Percentiles rank a stretch among this genome's conserved stretches.
These are phyloP conservation scores for Botrytis hyacinthi DNA, from an alignment of 2,329 filamentous ascomycete species.

Conservation along the genomic window DNA sequence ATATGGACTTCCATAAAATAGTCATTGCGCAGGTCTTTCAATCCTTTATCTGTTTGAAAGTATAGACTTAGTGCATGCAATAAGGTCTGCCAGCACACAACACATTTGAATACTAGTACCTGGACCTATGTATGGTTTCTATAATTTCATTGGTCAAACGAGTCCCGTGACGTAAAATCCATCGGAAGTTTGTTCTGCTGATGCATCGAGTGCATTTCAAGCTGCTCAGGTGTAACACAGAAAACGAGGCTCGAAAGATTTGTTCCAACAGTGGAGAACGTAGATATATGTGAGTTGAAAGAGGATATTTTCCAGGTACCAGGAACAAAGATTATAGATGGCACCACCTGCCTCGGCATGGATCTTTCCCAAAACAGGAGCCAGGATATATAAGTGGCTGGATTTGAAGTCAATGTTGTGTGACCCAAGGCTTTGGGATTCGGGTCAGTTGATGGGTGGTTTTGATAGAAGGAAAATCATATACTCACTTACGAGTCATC, in stretches of 20 bases:
- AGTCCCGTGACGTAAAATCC: conserved; percentile 4
- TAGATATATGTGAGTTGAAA: background rate
- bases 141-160: background rate
- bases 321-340: conserved; percentile 16
- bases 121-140: background rate
- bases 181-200: background rate
- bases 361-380: background rate
- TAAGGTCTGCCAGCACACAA: conserved; percentile 8
- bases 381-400: background rate
- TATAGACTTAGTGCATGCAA: background rate
- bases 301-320: conserved; percentile 15
- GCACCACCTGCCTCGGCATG: background rate
- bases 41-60: background rate
- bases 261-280: background rate
- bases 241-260: background rate
- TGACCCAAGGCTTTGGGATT: conserved; percentile 8
- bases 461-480: background rate
- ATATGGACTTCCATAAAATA: background rate
- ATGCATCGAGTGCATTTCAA: background rate
- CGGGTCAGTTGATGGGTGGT: conserved; percentile 3
- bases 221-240: background rate
- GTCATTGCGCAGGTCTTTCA: background rate
- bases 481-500: background rate
- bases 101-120: background rate
- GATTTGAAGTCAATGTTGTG: background rate